phyloP scores from a whole-genome alignment of 2,329 filamentous ascomycete genomes.

The Aspergillus novoparasiticus region DNA sequence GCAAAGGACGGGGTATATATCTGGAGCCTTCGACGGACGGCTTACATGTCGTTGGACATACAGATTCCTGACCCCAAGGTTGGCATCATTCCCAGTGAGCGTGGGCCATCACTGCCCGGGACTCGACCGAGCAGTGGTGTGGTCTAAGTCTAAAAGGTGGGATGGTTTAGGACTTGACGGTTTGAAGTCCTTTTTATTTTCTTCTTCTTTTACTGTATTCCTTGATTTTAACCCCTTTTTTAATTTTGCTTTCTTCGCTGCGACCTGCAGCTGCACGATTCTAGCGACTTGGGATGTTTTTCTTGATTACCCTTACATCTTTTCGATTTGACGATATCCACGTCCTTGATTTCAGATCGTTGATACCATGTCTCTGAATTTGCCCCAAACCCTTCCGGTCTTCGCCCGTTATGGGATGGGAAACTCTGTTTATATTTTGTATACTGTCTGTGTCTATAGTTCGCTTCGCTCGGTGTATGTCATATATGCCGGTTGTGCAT shows the following conservation, averaged over 20 bases:
- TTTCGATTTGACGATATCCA: slow-evolving; percentile 23
- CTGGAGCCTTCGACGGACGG: slow-evolving; percentile 77
- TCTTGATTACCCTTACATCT: slow-evolving; percentile 2
- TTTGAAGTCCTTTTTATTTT: neutral
- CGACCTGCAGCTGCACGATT: neutral
- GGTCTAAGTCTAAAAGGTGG: neutral
- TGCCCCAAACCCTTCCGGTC: neutral
- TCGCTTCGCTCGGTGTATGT: slow-evolving; percentile 1
- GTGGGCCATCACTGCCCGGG: slow-evolving; percentile 33
- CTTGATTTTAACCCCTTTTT: slow-evolving; percentile 7
- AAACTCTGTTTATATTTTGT: slow-evolving; percentile 1
- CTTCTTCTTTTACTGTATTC: neutral
- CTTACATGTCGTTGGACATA: slow-evolving; percentile 71
- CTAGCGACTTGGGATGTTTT: slow-evolving; percentile 3
- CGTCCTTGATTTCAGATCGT: slow-evolving; percentile 18
- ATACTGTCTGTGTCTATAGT: slow-evolving; percentile 9
- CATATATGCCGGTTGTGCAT: slow-evolving; percentile 3
- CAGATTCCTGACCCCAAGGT: slow-evolving; percentile 55
- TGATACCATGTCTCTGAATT: slow-evolving; percentile 21
- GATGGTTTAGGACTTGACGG: neutral
- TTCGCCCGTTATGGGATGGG: neutral
- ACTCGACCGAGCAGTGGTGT: slow-evolving; percentile 40
- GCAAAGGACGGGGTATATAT: slow-evolving; percentile 68
- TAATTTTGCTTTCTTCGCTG: slow-evolving; percentile 4
- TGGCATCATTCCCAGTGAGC: slow-evolving; percentile 45